Conservation (phyloP, 768 basidiomycete species). For the Suillus subalutaceus region DNA sequence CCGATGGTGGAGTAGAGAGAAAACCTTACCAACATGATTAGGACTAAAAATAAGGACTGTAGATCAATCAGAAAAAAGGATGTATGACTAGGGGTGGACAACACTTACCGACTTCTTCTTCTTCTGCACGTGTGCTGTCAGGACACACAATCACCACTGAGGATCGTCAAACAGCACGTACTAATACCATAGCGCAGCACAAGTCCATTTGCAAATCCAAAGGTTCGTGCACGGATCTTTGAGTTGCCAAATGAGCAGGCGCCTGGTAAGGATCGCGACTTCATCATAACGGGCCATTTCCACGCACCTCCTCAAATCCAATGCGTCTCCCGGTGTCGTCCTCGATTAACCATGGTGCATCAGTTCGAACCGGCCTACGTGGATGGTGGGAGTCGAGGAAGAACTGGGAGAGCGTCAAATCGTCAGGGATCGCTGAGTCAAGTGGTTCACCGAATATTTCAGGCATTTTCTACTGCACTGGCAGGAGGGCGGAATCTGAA, state of each 20-base stretch:
- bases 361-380: conserved; percentile 46
- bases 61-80: conserved; percentile 7
- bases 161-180: conserved; percentile 22
- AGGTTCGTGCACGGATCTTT: conserved; percentile 47
- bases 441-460: conserved; percentile 31
- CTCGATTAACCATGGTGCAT: conserved; percentile 62
- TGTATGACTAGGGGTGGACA: not conserved
- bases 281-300: not conserved
- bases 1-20: not conserved
- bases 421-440: conserved; percentile 54
- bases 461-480: conserved; percentile 15
- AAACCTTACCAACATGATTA: conserved; percentile 57
- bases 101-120: conserved; percentile 54
- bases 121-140: conserved; percentile 34
- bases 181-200: conserved; percentile 52
- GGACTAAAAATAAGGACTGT: conserved; percentile 66
- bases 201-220: conserved; percentile 57
- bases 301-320: conserved; percentile 51
- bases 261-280: not conserved
- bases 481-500: not conserved
- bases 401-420: conserved; percentile 69
- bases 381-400: conserved; percentile 51
- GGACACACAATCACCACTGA: conserved; percentile 3
- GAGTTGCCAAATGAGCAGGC: not conserved
- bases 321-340: conserved; percentile 51